Conservation (phyloP, 2,329 filamentous ascomycete genomes). For the Spiromastix sp. region DNA sequence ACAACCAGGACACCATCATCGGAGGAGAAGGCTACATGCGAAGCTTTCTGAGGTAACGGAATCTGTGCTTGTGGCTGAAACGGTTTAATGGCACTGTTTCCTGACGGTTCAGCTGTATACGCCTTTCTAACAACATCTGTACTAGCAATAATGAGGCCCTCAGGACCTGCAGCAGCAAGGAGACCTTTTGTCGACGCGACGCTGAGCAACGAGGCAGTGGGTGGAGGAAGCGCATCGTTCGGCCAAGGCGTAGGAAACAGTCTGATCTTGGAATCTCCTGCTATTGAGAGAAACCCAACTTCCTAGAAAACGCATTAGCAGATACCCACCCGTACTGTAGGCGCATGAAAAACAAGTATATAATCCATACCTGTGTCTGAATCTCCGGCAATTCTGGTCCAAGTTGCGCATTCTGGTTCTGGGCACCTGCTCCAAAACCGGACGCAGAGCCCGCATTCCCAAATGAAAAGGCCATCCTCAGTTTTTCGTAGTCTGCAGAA, state of each 20-base stretch:
- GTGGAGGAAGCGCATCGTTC: slow-evolving; percentile 53
- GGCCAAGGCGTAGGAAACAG: slow-evolving; percentile 71
- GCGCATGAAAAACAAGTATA: slow-evolving; percentile 3
- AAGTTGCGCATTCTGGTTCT: slow-evolving; percentile 34
- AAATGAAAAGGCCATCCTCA: slow-evolving; percentile 56
- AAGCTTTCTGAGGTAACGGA: slow-evolving; percentile 62
- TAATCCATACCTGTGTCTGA: slow-evolving; percentile 61
- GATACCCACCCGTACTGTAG: neutral
- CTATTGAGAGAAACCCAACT: slow-evolving; percentile 71
- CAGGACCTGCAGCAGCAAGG: slow-evolving; percentile 77
- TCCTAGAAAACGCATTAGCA: slow-evolving; percentile 34
- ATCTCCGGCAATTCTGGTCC: slow-evolving; percentile 67
- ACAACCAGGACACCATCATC: slow-evolving; percentile 78
- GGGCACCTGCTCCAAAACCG: slow-evolving; percentile 29
- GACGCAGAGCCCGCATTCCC: slow-evolving; percentile 36
- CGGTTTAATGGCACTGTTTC: slow-evolving; percentile 53
- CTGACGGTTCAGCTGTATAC: slow-evolving; percentile 50
- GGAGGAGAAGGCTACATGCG: slow-evolving; percentile 83
- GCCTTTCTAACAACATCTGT: slow-evolving; percentile 70
- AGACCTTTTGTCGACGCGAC: slow-evolving; percentile 72
- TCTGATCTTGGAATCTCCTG: slow-evolving; percentile 72
- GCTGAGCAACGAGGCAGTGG: slow-evolving; percentile 72
- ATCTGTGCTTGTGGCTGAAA: slow-evolving; percentile 68
- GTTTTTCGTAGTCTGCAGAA: slow-evolving; percentile 25
- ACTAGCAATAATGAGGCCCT: slow-evolving; percentile 62